These are phyloP conservation scores for Pseudogymnoascus sp. DNA, from an alignment of 2,329 filamentous ascomycete genomes.

Conservation along the genomic window DNA sequence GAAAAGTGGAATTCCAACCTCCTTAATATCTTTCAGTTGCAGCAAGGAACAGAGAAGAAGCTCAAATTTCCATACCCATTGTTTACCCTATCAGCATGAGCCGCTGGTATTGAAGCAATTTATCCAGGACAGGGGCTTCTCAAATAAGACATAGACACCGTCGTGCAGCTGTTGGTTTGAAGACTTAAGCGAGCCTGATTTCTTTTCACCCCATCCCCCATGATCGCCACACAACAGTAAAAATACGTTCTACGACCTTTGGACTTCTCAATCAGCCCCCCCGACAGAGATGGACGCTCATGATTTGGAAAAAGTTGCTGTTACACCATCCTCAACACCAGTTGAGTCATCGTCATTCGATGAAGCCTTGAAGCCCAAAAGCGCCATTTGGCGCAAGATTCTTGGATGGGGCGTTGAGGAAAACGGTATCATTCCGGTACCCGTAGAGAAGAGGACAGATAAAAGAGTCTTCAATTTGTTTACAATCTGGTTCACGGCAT, in stretches of 20 bases:
- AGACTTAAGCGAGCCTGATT: neutral
- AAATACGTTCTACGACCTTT: neutral
- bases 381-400: constrained; percentile 13
- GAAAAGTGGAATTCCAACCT: neutral
- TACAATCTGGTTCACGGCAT: constrained; percentile 53
- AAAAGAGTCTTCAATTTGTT: constrained; percentile 50
- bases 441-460: constrained; percentile 46
- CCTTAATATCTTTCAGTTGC: neutral
- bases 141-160: neutral
- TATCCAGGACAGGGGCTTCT: neutral
- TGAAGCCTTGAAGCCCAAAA: neutral
- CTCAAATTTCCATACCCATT: neutral
- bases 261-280: neutral
- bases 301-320: neutral
- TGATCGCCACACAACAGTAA: neutral
- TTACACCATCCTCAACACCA: neutral
- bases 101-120: neutral
- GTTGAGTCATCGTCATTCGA: neutral
- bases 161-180: neutral
- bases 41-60: neutral
- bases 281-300: neutral
- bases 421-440: constrained; percentile 51
- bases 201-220: neutral
- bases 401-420: constrained; percentile 39
- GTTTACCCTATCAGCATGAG: neutral